A percentile compares a stretch with the other conserved stretches of the same genome.
Conservation (phyloP, 2,329 filamentous ascomycete genomes). For the Cordyceps cateniannulata region DNA sequence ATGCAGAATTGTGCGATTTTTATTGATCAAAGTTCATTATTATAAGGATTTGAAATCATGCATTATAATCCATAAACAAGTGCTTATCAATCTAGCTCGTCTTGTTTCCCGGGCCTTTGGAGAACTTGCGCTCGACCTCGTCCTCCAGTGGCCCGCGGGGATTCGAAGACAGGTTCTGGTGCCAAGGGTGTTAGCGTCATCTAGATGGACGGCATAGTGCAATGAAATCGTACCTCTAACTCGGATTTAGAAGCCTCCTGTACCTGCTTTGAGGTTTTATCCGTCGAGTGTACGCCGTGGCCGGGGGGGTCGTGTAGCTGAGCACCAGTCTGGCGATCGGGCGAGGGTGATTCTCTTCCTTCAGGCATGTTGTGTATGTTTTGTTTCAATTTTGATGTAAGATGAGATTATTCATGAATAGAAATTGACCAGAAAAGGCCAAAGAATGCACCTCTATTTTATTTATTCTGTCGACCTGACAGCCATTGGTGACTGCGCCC, state of each 20-base stretch:
- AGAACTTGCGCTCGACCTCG: constrained; percentile 2
- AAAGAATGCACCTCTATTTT: not conserved
- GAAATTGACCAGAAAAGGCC: not conserved
- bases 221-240: not conserved
- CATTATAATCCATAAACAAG: not conserved
- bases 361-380: not conserved
- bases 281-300: not conserved
- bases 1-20: not conserved
- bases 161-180: not conserved
- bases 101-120: constrained; percentile 1
- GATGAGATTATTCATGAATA: not conserved
- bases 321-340: not conserved
- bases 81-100: constrained; percentile 3
- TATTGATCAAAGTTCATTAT: not conserved
- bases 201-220: not conserved
- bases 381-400: not conserved
- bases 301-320: constrained; percentile 1
- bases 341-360: constrained; percentile 7
- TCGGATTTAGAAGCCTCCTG: constrained; percentile 2
- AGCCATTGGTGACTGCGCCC: not conserved
- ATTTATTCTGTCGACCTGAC: not conserved
- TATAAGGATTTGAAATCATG: not conserved
- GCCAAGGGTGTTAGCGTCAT: not conserved
- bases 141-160: constrained; percentile 6
- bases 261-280: not conserved